Conservation (phyloP, 2,329 filamentous ascomycete species). For the Cladosporium colombiae region DNA sequence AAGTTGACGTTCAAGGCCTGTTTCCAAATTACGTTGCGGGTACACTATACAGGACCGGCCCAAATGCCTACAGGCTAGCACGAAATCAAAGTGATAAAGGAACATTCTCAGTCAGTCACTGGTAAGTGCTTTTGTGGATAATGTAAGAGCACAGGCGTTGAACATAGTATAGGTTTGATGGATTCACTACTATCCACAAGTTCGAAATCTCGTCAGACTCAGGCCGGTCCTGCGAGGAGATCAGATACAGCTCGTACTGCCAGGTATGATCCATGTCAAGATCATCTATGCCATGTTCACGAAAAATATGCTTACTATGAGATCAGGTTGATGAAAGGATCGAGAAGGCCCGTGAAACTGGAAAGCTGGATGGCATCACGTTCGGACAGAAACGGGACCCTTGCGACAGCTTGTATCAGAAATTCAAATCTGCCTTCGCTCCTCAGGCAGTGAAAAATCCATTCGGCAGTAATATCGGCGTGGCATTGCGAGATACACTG, state of each 20-base stretch:
- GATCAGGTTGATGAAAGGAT: constrained; percentile 66
- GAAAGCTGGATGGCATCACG: constrained; percentile 55
- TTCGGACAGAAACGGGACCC: constrained; percentile 72
- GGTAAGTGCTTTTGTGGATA: background rate
- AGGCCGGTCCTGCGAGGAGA: too few relatives aligned
- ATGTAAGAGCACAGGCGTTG: background rate
- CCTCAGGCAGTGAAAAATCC: constrained; percentile 27
- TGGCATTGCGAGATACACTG: constrained; percentile 66
- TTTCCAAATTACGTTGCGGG: constrained; percentile 74
- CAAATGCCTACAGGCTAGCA: constrained; percentile 61
- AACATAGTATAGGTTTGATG: constrained; percentile 76
- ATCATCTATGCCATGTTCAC: constrained; percentile 26
- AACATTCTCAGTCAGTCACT: constrained; percentile 53
- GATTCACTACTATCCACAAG: constrained; percentile 68
- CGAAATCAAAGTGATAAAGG: constrained; percentile 57
- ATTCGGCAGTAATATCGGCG: constrained; percentile 58
- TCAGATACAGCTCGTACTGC: constrained; percentile 60
- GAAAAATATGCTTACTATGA: constrained; percentile 70
- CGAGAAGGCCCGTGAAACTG: constrained; percentile 60
- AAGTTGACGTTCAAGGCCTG: constrained; percentile 45
- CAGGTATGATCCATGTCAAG: background rate
- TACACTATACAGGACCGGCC: constrained; percentile 72
- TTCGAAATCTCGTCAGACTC: too few relatives aligned
- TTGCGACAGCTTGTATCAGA: constrained; percentile 71
- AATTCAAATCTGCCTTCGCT: constrained; percentile 65